Evolutionary conservation across 2,329 filamentous ascomycete species (phyloP), one percentile per base, ranked within the genome.

Genomic region (Colletotrichum phormii): DNA sequence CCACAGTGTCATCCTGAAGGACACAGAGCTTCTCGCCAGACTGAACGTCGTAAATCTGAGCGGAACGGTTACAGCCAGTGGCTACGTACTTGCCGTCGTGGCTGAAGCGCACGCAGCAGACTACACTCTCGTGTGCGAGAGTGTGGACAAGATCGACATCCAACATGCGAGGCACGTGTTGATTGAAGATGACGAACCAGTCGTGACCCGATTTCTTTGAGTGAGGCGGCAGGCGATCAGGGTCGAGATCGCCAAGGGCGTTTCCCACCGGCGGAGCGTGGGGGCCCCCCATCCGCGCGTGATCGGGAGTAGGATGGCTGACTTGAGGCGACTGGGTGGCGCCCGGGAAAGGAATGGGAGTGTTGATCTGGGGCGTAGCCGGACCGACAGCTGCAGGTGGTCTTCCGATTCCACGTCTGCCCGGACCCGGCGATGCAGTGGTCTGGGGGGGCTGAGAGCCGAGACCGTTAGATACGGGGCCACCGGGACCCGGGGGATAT

Each of bases 131-230:
- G 80, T 99, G 97, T 73, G 91, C 90, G 65, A 99, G 89, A 69
- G 95, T 98, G 84, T 98, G 97, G 60, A 98, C 93, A 51, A 99
- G 89, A 76, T 98, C 95, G 66, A 99, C 95, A 80, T 99, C 97
- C 64, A 99, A 87, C 64, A 95, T 91, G 72, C 97, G 94, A 75
- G 94, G 94, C 49, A 98, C 93, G 71, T 93, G 90, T 57, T 96
- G 95, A 84, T 99, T 98, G 89, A 98, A 99, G 76, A 98, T 94
- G 57, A 94, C 96, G 81, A 97, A 97, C 97, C 97, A 99, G 81
- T 98, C 97, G 57, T 90, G 87, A 35, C 94, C 94, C 70, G 95
- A 93, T 81, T 96, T 95, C 89, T 98, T 98, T 75, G 95, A 91
- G 77, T 95, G 92, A 1, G 93, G 90, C 35, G 95, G 95, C 53